Evolutionary conservation across 495 filamentous ascomycete species (phyloP), one percentile per base, ranked within the genome.

Genomic region (Xylaria telfairii): DNA sequence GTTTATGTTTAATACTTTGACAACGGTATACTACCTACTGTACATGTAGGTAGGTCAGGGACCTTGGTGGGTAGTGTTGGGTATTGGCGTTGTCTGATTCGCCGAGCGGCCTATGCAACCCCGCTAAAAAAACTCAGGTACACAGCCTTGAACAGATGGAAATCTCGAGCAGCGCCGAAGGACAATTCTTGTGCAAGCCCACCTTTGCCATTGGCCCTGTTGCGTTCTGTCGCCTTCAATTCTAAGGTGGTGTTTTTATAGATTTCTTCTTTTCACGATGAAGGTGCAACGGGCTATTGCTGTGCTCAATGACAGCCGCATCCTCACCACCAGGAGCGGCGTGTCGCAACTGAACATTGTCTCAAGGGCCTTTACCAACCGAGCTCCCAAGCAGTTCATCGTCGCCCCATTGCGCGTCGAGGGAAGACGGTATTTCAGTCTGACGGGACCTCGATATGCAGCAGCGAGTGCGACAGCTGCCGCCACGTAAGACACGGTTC

Each of bases 231-330:
- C 13, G 39, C 19, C 26, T 70, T 59, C 51, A 30, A 46, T 39
- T 65, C 1, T 15, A 1, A n/a, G n/a, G 7, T 70, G 56, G 60
- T 65, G 28, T 46, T 77, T 42, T 70, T 73, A 59, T 67, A 70
- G 70, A 28, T 73, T 53, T 67, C 65, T 57, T 61, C 34, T 69
- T 63, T 74, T 34, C 65, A 82, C 69, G 42, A 85, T 85, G 83
- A 81, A 81, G 81, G 81, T 80, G 34, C 79, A 82, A 73, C 74
- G 83, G 76, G 78, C 79, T 39, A 80, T 75, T 71, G 78, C 80
- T 76, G 78, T 81, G 73, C 74, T 84, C 69, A 80, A 79, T 64
- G 79, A 78, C 77, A 75, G 80, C 66, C 75, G 81, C 39, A 76
- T 79, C 62, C 67, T 79, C 44, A 71, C 74, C 32, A 71, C 77